These are phyloP conservation scores for Dactylonectria macrodidyma DNA, from an alignment of 2,329 filamentous ascomycete genomes.

Conservation along the genomic window DNA sequence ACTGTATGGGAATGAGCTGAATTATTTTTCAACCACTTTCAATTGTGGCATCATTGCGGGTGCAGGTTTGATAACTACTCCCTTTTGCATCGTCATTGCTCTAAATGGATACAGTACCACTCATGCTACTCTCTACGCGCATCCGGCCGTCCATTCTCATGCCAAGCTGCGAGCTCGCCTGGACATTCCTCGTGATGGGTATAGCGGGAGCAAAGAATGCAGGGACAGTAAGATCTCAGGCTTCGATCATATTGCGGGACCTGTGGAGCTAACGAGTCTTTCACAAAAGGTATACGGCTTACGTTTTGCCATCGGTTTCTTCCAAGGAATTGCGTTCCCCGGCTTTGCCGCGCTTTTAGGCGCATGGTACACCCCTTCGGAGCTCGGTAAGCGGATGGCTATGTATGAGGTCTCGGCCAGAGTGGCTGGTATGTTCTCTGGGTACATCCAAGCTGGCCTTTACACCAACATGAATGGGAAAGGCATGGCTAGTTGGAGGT, in stretches of 20 bases:
- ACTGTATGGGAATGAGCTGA: conserved; percentile 31
- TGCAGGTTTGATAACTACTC: conserved; percentile 8
- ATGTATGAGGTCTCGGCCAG: conserved; percentile 42
- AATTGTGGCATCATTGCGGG: conserved; percentile 33
- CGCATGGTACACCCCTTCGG: conserved; percentile 49
- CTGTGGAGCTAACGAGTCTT: not conserved
- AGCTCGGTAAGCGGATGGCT: conserved; percentile 49
- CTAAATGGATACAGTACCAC: conserved; percentile 21
- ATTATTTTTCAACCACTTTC: conserved; percentile 32
- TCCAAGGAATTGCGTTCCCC: conserved; percentile 47
- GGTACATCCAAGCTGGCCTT: conserved; percentile 55
- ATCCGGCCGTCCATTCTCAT: conserved; percentile 50
- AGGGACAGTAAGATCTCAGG: conserved; percentile 22
- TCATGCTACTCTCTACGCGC: conserved; percentile 29
- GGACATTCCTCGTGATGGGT: conserved; percentile 44
- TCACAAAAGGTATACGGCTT: conserved; percentile 43
- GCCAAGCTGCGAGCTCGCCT: conserved; percentile 48
- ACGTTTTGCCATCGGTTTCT: conserved; percentile 51
- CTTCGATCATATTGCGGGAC: too few relatives aligned
- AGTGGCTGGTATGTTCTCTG: conserved; percentile 48
- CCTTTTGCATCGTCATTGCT: not conserved
- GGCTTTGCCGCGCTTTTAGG: conserved; percentile 48
- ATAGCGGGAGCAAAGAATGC: conserved; percentile 47
- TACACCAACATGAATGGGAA: conserved; percentile 53
- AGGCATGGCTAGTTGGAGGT: conserved; percentile 34